phyloP scores from a whole-genome alignment of 306 rosid species.

The Echinosophora koreensis region DNA sequence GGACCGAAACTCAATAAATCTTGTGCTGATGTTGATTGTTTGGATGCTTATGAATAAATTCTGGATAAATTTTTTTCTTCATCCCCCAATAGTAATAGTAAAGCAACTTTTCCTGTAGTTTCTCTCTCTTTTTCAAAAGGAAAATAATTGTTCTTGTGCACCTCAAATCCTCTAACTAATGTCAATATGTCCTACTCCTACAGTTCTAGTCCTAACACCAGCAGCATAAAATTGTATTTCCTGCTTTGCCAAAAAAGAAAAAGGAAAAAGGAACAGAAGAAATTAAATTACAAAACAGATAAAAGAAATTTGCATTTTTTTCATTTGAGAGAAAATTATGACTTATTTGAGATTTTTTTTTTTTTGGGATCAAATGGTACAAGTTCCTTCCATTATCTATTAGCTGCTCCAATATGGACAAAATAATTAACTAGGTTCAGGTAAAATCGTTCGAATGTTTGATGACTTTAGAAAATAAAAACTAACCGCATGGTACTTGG shows the following conservation, averaged over 20 bases:
- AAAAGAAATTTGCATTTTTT: neutral
- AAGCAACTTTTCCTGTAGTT: neutral
- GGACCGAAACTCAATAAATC: no score
- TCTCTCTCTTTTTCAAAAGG: no score
- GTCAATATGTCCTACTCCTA: conserved; percentile 19
- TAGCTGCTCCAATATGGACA: neutral
- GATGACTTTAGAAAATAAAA: neutral
- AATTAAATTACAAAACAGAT: neutral
- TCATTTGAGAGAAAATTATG: neutral
- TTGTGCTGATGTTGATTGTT: neutral
- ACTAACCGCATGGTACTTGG: neutral
- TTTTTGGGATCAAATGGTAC: neutral
- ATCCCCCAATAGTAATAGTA: neutral
- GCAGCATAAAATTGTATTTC: neutral
- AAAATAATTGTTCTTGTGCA: neutral
- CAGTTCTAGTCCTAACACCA: no score
- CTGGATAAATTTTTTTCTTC: neutral
- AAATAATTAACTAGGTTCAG: neutral
- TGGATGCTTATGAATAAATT: conserved; percentile 17
- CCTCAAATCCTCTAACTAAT: conserved; percentile 1
- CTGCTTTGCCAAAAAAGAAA: neutral
- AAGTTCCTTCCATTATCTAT: neutral
- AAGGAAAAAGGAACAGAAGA: neutral
- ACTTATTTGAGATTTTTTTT: neutral
- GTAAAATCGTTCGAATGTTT: neutral